These are phyloP conservation scores for Cyclotella distinguenda DNA, from an alignment of 108 stramenopile species.

Conservation along the genomic window DNA sequence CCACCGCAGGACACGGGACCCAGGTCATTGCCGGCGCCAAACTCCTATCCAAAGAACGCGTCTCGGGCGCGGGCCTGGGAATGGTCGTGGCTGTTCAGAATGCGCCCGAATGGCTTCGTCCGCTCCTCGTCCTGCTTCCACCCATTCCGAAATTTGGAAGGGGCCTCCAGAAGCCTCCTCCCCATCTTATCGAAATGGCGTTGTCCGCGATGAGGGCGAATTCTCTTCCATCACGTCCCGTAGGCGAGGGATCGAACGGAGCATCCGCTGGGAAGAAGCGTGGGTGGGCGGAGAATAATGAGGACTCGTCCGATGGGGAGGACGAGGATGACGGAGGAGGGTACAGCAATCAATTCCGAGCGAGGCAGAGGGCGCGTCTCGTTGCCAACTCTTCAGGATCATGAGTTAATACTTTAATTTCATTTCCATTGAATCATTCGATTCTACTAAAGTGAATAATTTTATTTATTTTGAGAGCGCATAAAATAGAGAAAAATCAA, in stretches of 20 bases:
- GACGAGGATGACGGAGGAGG: constrained; percentile 48
- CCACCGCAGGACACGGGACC: constrained; percentile 24
- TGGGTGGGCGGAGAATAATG: constrained; percentile 36
- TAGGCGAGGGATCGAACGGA: constrained; percentile 41
- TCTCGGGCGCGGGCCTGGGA: constrained; percentile 28
- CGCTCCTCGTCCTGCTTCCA: constrained; percentile 65
- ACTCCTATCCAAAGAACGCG: constrained; percentile 67
- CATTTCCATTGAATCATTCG: no score
- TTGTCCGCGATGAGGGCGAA: constrained; percentile 61
- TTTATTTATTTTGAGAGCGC: no score
- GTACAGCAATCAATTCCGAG: constrained; percentile 78
- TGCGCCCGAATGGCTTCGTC: constrained; percentile 82
- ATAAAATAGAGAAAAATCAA: no score
- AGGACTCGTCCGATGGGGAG: constrained; percentile 69
- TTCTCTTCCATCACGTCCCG: constrained; percentile 68
- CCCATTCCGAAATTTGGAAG: constrained; percentile 63
- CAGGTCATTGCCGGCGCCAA: constrained; percentile 38
- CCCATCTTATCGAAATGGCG: constrained; percentile 79
- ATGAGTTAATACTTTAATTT: no score
- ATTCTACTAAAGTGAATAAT: no score
- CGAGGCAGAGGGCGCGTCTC: constrained; percentile 66
- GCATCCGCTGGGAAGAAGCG: constrained; percentile 28
- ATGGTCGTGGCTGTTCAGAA: constrained; percentile 64
- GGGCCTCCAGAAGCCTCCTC: constrained; percentile 75
- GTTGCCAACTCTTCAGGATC: constrained; percentile 2